Evolutionary conservation across 345 rosid genomes (phyloP).

Genomic region (Psidium friedrichsthalianum): DNA sequence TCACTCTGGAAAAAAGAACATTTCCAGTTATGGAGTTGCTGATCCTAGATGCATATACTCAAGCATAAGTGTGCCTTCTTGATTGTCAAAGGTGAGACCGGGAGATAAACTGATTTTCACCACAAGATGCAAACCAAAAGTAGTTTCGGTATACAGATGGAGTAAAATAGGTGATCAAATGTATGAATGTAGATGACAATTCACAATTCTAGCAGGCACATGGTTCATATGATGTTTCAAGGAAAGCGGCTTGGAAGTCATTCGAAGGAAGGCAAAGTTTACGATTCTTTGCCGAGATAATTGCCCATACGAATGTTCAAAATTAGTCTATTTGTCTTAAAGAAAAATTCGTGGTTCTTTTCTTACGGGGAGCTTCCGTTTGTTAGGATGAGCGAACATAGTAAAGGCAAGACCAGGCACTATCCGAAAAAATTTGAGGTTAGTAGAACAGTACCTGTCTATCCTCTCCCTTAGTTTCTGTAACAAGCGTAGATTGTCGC

Average conservation of each 20-base stretch:
- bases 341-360: background rate
- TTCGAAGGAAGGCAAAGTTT: background rate
- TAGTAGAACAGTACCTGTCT: conserved; percentile 25
- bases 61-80: background rate
- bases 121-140: background rate
- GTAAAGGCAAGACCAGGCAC: background rate
- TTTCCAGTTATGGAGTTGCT: background rate
- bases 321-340: background rate
- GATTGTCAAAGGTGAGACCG: background rate
- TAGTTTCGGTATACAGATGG: background rate
- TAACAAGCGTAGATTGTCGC: conserved; percentile 51
- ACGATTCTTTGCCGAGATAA: background rate
- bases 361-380: background rate
- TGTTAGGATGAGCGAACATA: background rate
- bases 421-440: background rate
- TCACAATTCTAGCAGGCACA: background rate
- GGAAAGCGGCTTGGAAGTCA: background rate
- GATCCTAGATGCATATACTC: background rate
- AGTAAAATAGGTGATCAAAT: background rate
- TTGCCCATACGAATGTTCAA: background rate
- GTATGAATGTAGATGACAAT: background rate
- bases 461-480: conserved; percentile 36
- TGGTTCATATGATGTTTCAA: background rate
- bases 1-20: conserved; percentile 29
- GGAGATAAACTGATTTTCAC: background rate